Evolutionary conservation across 805 yeast species (phyloP).

Genomic region (Metschnikowia matae): DNA sequence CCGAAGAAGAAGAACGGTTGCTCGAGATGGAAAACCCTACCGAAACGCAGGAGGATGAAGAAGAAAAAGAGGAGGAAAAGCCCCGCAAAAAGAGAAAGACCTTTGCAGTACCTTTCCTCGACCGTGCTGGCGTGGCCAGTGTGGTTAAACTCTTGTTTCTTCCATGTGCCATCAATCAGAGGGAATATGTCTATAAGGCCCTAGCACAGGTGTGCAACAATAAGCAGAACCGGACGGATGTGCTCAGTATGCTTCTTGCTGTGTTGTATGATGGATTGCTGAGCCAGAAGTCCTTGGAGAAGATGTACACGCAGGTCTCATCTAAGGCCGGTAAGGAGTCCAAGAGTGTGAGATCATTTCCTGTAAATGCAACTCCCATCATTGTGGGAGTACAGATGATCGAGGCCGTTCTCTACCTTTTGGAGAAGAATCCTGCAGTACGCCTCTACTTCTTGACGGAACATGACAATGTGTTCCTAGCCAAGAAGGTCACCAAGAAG

Average conservation of each 20-base stretch:
- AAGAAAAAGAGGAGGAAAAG: background rate
- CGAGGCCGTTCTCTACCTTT: slow-evolving; percentile 66
- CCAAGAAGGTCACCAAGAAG: slow-evolving; percentile 30
- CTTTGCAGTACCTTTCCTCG: slow-evolving; percentile 57
- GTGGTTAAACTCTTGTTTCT: slow-evolving; percentile 66
- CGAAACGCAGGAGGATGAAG: background rate
- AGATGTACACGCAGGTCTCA: slow-evolving; percentile 54
- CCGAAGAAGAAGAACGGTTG: slow-evolving; percentile 17
- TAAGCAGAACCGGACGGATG: slow-evolving; percentile 74
- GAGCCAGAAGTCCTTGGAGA: slow-evolving; percentile 58
- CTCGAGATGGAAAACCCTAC: slow-evolving; percentile 6
- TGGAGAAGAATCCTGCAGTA: slow-evolving; percentile 63
- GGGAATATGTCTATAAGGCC: slow-evolving; percentile 63
- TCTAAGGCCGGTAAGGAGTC: slow-evolving; percentile 35
- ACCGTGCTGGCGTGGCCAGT: slow-evolving; percentile 71
- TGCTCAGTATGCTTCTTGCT: slow-evolving; percentile 61
- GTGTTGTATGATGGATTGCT: slow-evolving; percentile 72
- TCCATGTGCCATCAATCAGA: slow-evolving; percentile 60
- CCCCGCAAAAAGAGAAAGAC: slow-evolving; percentile 7
- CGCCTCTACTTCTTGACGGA: slow-evolving; percentile 75
- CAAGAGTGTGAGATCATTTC: slow-evolving; percentile 25
- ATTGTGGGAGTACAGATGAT: slow-evolving; percentile 73
- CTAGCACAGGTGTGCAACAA: slow-evolving; percentile 66
- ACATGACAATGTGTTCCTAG: slow-evolving; percentile 49
- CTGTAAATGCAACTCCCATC: slow-evolving; percentile 62